A percentile compares a stretch with the other conserved stretches of the same genome.
Evolutionary conservation across 192 early-diverging fungal species (phyloP).

Genomic region (Backusella tarrabulga): DNA sequence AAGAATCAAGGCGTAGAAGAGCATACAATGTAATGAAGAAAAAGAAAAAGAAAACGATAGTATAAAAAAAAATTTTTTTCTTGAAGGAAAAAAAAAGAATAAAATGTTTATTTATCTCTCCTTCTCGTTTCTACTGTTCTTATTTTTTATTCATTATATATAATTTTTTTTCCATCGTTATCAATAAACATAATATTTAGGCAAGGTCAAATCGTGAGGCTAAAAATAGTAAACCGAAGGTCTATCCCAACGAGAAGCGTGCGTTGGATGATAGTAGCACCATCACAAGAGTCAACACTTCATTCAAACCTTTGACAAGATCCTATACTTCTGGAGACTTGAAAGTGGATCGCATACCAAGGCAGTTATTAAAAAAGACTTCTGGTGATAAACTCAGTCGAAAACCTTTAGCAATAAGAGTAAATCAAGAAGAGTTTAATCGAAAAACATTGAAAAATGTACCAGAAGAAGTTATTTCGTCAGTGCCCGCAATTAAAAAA

Average conservation of each 20-base stretch:
- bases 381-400: not conserved
- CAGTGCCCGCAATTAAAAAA: not conserved
- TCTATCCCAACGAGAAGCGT: slow-evolving; percentile 1
- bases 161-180: not conserved
- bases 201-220: not conserved
- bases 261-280: not conserved
- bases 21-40: not conserved
- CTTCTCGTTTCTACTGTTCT: not conserved
- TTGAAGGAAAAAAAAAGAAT: not conserved
- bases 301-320: not conserved
- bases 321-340: not conserved
- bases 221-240: not conserved
- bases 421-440: not conserved
- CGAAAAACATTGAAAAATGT: not conserved
- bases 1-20: slow-evolving; percentile 11
- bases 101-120: not conserved
- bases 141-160: not conserved
- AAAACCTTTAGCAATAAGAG: not conserved
- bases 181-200: not conserved
- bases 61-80: not conserved
- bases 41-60: not conserved
- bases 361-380: not conserved
- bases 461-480: not conserved
- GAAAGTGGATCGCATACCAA: not conserved
- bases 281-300: not conserved